phyloP scores from a whole-genome alignment of 495 filamentous ascomycete genomes.

The Ascodesmis nigricans region DNA sequence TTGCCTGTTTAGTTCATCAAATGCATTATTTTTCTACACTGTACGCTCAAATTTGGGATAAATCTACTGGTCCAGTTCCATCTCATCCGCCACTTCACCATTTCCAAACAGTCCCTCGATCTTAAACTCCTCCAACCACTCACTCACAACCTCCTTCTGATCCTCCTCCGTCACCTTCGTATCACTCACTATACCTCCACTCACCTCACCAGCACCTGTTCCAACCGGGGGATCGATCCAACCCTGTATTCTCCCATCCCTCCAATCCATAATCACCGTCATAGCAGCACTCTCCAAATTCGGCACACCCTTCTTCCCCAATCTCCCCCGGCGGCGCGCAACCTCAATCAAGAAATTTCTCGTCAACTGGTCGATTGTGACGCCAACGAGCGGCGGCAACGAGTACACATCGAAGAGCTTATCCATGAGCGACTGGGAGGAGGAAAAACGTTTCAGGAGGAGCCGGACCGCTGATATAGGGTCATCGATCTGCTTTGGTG shows the following conservation, averaged over 20 bases:
- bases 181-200: conserved; percentile 15
- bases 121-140: conserved; percentile 93
- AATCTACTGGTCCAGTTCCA: conserved; percentile 18
- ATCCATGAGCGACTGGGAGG: conserved; percentile 43
- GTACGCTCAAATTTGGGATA: not conserved
- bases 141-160: conserved; percentile 66
- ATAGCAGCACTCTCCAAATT: conserved; percentile 74
- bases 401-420: conserved; percentile 66
- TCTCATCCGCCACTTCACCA: conserved; percentile 23
- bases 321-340: conserved; percentile 68
- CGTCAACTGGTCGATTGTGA: conserved; percentile 45
- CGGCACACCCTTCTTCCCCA: conserved; percentile 77
- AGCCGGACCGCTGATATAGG: conserved; percentile 67
- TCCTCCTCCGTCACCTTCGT: conserved; percentile 29
- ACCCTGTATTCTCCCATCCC: conserved; percentile 84
- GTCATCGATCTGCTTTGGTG: conserved; percentile 83
- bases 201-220: conserved; percentile 20
- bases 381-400: conserved; percentile 42
- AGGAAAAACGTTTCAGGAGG: conserved; percentile 53
- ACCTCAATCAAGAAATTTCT: conserved; percentile 92
- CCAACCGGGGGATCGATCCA: conserved; percentile 60
- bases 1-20: too few species aligned
- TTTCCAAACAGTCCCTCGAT: conserved; percentile 83
- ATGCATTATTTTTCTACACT: too few species aligned
- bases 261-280: conserved; percentile 84